Percentiles rank a stretch among this genome's conserved stretches.
phyloP scores from a whole-genome alignment of 2,329 filamentous ascomycete species.

The Pestalotiopsis sp. region DNA sequence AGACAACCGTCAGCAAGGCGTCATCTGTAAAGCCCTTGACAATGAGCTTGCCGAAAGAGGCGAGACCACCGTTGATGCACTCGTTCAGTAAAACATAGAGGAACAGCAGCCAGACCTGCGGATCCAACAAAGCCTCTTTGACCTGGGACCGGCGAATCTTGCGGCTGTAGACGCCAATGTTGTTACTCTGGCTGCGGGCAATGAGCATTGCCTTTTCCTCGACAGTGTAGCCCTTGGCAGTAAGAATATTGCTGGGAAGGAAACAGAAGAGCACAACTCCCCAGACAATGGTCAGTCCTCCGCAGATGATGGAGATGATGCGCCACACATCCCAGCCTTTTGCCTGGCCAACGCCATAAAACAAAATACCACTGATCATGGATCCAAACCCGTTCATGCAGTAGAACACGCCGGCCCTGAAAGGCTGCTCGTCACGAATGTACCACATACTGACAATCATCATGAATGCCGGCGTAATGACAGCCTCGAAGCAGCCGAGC shows the following conservation, averaged over 20 bases:
- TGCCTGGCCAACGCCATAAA: slow-evolving; percentile 43
- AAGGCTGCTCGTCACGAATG: slow-evolving; percentile 45
- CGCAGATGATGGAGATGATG: slow-evolving; percentile 46
- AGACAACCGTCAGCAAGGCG: slow-evolving; percentile 48
- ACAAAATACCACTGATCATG: slow-evolving; percentile 38
- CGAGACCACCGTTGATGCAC: slow-evolving; percentile 53
- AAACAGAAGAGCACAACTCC: slow-evolving; percentile 39
- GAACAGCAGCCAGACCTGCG: slow-evolving; percentile 47
- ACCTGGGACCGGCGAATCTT: slow-evolving; percentile 51
- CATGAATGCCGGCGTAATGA: slow-evolving; percentile 52
- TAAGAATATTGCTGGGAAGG: slow-evolving; percentile 45
- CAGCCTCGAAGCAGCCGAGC: slow-evolving; percentile 49
- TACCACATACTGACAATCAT: slow-evolving; percentile 55
- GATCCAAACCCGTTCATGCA: slow-evolving; percentile 41
- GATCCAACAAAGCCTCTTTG: slow-evolving; percentile 45
- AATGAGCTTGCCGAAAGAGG: slow-evolving; percentile 59
- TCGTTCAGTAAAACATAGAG: slow-evolving; percentile 54
- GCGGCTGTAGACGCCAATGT: slow-evolving; percentile 49
- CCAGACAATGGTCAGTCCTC: slow-evolving; percentile 45
- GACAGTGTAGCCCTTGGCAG: slow-evolving; percentile 40
- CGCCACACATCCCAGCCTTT: slow-evolving; percentile 44
- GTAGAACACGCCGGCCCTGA: slow-evolving; percentile 47
- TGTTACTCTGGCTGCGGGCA: slow-evolving; percentile 36
- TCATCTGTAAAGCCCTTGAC: slow-evolving; percentile 50
- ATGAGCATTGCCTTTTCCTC: slow-evolving; percentile 47